These are phyloP conservation scores for Phytophthora tentaculata DNA, from an alignment of 352 stramenopile genomes.

Conservation along the genomic window DNA sequence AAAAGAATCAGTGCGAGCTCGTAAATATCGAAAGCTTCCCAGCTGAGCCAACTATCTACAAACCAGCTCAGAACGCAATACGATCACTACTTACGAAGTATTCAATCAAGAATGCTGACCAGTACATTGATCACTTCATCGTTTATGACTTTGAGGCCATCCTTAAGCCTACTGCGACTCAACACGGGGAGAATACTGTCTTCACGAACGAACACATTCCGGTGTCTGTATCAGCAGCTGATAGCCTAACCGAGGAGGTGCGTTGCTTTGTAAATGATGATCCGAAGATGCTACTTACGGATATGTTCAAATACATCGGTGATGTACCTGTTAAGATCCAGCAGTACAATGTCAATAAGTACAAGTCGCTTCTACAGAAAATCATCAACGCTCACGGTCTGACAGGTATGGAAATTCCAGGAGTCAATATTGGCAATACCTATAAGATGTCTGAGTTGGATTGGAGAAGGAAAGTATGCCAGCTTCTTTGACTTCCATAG, in stretches of 20 bases:
- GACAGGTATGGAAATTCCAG: slow-evolving; percentile 2
- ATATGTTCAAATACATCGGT: slow-evolving; percentile 1
- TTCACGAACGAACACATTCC: too few species aligned
- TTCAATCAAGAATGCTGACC: too few species aligned
- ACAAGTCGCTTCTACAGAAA: background rate
- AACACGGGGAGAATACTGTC: too few species aligned
- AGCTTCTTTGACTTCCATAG: background rate
- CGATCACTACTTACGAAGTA: too few species aligned
- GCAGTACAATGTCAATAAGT: slow-evolving; percentile 1
- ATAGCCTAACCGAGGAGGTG: background rate
- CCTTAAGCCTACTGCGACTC: too few species aligned
- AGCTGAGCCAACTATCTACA: too few species aligned
- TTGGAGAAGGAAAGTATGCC: background rate
- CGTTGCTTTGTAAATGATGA: slow-evolving; percentile 1
- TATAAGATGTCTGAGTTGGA: background rate
- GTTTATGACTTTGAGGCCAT: too few species aligned
- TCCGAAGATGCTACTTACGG: background rate
- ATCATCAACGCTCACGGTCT: background rate
- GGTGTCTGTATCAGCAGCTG: too few species aligned
- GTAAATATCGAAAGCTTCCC: too few species aligned
- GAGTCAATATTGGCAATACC: background rate
- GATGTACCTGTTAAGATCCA: background rate
- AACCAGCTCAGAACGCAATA: too few species aligned
- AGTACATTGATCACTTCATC: too few species aligned
- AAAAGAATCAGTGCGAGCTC: too few species aligned